Base-by-base conservation (phyloP, 1,284 basidiomycete genomes). In the Boletus sp. region DNA sequence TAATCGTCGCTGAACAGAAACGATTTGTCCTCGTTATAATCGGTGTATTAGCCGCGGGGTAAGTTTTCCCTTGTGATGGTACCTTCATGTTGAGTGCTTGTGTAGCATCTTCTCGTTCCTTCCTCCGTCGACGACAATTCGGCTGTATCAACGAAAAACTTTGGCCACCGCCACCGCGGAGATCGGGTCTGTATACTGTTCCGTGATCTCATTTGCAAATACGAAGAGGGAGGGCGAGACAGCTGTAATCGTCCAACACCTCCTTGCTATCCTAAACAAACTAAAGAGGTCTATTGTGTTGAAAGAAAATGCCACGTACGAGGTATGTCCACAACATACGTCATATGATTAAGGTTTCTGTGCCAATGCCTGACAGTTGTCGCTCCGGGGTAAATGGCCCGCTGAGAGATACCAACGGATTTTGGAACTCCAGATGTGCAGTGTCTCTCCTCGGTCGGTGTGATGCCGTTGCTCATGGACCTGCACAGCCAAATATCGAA, bases 341-440 rank as follows among this genome's bases (percentile, higher is more conserved):
- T 22, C 6, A 14, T 16, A 3, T n/a, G n/a, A 27, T 9, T 34
- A 20, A 14, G 7, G 13, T 12, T 25, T n/a, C 9, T 29, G 20
- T 23, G 27, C 10, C 47, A 10, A 49, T 12, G 7, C 9, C 2
- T 7, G 9, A 3, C 38, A 88, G 84, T 78, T 86, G 58, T 87
- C 85, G 0, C 63, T 88, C 14, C 65, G 80, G 46, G 85, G 85
- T 4, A 70, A 74, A 56, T 88, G 85, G 86, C 85, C 85, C 2
- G 75, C 74, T 16, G 64, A 81, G 46, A 68, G 86, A 48, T 88
- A 88, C 59, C 76, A 82, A 34, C 78, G 72, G 41, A 75, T 88
- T 26, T 63, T 81, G 47, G 79, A 86, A 16, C 61, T 85, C 5
- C 84, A 88, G 57, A 61, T 83, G 84, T 85, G 55, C 48, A 41